A percentile compares a stretch with the other conserved stretches of the same genome.
Evolutionary conservation across 257 asterid genomes (phyloP).

Genomic region (Plantago elongata): DNA sequence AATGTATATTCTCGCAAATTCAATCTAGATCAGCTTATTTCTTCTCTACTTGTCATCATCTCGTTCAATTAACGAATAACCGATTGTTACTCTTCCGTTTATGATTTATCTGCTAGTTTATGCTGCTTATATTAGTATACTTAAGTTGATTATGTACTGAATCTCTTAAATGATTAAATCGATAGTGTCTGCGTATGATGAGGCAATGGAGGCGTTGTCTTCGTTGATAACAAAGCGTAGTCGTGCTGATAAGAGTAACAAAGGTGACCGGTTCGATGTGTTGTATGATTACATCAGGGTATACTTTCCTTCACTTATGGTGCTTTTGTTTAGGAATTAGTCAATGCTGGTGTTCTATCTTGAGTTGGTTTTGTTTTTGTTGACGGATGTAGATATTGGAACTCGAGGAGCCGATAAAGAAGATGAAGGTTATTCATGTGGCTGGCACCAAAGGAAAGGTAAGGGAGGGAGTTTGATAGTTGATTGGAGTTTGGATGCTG

Average conservation of each 20-base stretch:
- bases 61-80: no score
- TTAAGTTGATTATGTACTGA: no score
- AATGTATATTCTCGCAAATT: no score
- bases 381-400: conserved; percentile 58
- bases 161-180: no score
- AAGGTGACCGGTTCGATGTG: conserved; percentile 71
- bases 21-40: no score
- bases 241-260: conserved; percentile 87
- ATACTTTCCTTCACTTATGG: background rate
- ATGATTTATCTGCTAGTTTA: no score
- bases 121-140: no score
- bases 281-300: conserved; percentile 84
- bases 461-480: conserved; percentile 6
- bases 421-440: conserved; percentile 93
- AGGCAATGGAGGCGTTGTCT: conserved; percentile 94
- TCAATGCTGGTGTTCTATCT: background rate
- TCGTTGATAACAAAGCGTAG: conserved; percentile 87
- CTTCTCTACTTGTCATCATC: no score
- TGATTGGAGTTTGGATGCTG: conserved; percentile 1
- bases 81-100: no score
- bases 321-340: background rate
- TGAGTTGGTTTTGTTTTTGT: conserved; percentile 17
- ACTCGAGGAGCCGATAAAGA: conserved; percentile 70
- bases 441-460: conserved; percentile 99
- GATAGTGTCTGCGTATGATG: conserved; percentile 51